Percentiles rank a stretch among this genome's conserved stretches.
Conservation (phyloP, 257 asterid species). For the Jacaranda copaia region DNA sequence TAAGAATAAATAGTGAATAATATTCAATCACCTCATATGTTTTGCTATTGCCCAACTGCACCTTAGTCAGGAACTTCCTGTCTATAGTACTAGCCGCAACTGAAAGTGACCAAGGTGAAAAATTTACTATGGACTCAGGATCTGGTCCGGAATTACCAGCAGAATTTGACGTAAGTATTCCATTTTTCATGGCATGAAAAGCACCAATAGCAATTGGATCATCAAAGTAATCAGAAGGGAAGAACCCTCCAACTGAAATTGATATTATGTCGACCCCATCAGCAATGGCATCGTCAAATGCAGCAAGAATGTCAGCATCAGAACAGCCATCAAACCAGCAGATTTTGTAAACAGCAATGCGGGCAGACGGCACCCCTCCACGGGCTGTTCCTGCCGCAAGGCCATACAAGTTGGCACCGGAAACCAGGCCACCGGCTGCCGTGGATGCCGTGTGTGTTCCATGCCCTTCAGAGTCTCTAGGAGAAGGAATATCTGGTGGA, state of each 20-base stretch:
- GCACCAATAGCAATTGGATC: constrained; percentile 59
- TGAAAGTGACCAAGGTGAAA: constrained; percentile 53
- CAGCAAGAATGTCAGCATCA: constrained; percentile 55
- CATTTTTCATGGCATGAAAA: constrained; percentile 54
- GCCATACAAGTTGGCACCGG: constrained; percentile 50
- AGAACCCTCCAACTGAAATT: constrained; percentile 45
- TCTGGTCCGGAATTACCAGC: constrained; percentile 52
- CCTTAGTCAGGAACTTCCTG: constrained; percentile 45
- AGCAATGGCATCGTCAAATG: constrained; percentile 55
- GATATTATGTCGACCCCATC: constrained; percentile 55
- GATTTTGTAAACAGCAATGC: constrained; percentile 64
- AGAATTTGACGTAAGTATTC: constrained; percentile 51
- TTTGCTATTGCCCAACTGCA: constrained; percentile 40
- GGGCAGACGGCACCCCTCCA: constrained; percentile 67
- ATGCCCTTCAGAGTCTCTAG: constrained; percentile 68
- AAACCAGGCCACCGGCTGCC: constrained; percentile 51
- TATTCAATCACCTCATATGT: constrained; percentile 34
- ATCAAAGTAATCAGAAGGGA: constrained; percentile 39
- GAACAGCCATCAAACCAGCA: constrained; percentile 64
- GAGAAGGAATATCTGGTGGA: constrained; percentile 46
- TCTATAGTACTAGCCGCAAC: constrained; percentile 55
- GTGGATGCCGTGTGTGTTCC: constrained; percentile 71
- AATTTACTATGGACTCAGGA: constrained; percentile 33
- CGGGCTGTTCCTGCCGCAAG: constrained; percentile 59
- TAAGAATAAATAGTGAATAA: not conserved